phyloP scores from a whole-genome alignment of 805 yeast genomes.

The Komagataella kurtzmanii region DNA sequence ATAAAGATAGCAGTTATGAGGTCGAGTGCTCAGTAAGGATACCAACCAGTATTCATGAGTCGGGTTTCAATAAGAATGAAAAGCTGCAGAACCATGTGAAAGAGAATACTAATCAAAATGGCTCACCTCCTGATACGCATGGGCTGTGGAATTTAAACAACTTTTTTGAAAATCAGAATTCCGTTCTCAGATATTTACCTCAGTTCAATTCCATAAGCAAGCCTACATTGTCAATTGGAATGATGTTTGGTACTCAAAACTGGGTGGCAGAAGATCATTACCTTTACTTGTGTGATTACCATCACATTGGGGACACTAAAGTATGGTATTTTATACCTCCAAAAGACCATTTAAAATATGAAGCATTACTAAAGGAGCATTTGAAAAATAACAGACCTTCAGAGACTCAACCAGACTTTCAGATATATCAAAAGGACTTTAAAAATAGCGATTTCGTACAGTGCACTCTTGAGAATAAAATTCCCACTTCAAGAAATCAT shows the following conservation, averaged over 20 bases:
- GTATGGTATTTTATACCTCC: conserved; percentile 57
- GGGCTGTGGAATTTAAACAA: conserved; percentile 47
- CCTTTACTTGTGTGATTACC: conserved; percentile 37
- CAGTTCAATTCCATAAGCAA: conserved; percentile 26
- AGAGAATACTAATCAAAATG: not conserved
- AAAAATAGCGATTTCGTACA: not conserved
- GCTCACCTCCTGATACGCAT: conserved; percentile 5
- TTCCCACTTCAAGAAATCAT: conserved; percentile 4
- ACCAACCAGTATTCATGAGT: conserved; percentile 24
- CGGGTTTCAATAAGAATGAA: conserved; percentile 17
- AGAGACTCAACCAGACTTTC: conserved; percentile 8
- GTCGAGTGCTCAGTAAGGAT: conserved; percentile 21
- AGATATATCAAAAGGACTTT: not conserved
- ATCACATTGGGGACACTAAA: conserved; percentile 39
- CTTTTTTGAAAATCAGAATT: conserved; percentile 32
- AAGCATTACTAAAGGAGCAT: conserved; percentile 10
- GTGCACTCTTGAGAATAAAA: conserved; percentile 11
- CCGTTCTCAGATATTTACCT: conserved; percentile 31
- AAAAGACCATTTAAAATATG: conserved; percentile 36
- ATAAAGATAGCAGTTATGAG: conserved; percentile 16
- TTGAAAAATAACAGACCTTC: not conserved
- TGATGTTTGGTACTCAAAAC: conserved; percentile 37
- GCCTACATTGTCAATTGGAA: conserved; percentile 35
- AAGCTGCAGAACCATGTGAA: conserved; percentile 1
- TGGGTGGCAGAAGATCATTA: conserved; percentile 55